Evolutionary conservation across 108 stramenopile genomes (phyloP).

Genomic region (Nitzschia sp.): DNA sequence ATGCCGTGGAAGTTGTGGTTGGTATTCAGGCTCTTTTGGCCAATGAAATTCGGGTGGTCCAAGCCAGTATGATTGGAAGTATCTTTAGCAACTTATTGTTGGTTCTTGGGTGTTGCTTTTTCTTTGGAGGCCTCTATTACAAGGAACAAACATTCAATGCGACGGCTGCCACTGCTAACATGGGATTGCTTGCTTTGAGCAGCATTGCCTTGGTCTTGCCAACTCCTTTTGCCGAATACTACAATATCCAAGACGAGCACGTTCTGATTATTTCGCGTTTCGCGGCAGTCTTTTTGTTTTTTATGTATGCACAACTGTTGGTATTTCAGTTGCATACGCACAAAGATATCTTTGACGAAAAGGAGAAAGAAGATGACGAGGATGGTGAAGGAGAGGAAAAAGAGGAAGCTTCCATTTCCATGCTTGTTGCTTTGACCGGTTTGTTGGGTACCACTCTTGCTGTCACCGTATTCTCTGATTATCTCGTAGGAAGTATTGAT

Average conservation of each 20-base stretch:
- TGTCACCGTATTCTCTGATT: constrained; percentile 82
- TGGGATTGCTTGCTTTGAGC: constrained; percentile 74
- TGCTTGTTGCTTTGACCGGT: constrained; percentile 71
- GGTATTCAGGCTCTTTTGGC: constrained; percentile 80
- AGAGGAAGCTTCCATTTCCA: constrained; percentile 57
- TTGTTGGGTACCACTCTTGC: constrained; percentile 65
- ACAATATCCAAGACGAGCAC: constrained; percentile 59
- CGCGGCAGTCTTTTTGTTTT: constrained; percentile 81
- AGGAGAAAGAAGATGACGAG: constrained; percentile 14
- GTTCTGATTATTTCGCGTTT: constrained; percentile 76
- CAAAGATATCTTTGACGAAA: constrained; percentile 69
- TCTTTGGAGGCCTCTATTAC: constrained; percentile 87
- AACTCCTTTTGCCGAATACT: constrained; percentile 73
- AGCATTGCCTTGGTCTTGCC: constrained; percentile 86
- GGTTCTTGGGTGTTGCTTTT: constrained; percentile 95
- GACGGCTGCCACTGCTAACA: constrained; percentile 70
- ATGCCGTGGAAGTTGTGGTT: constrained; percentile 92
- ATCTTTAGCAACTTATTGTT: constrained; percentile 93
- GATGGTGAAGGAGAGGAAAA: constrained; percentile 12
- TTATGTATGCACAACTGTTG: constrained; percentile 89
- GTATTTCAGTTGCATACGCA: constrained; percentile 93
- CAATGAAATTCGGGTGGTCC: constrained; percentile 87
- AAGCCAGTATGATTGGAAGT: constrained; percentile 93
- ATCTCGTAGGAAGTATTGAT: constrained; percentile 81
- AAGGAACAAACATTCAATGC: constrained; percentile 88